Percentiles rank a stretch among this genome's conserved stretches.
These are phyloP conservation scores for Claviceps maximensis DNA, from an alignment of 2,329 filamentous ascomycete species.

Conservation along the genomic window DNA sequence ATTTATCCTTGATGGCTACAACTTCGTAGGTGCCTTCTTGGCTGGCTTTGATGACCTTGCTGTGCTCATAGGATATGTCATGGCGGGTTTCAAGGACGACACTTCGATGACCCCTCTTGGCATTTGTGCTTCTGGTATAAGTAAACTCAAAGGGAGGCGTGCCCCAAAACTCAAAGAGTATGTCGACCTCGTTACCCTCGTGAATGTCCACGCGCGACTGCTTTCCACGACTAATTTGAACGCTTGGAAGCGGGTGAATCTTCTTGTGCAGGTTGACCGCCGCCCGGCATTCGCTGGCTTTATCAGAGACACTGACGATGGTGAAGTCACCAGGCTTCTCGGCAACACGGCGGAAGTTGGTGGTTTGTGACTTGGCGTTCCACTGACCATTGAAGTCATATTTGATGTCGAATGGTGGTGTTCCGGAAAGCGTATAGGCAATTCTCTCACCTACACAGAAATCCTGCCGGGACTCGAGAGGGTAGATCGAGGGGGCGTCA, in stretches of 20 bases:
- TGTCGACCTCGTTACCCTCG: slow-evolving; percentile 87
- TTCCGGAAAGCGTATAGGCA: slow-evolving; percentile 80
- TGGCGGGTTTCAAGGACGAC: slow-evolving; percentile 82
- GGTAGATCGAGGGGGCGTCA: slow-evolving; percentile 81
- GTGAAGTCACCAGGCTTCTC: slow-evolving; percentile 81
- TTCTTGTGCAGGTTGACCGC: slow-evolving; percentile 63
- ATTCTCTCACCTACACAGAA: slow-evolving; percentile 95
- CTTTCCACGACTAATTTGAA: slow-evolving; percentile 74
- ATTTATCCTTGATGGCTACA: slow-evolving; percentile 86
- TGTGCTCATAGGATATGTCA: slow-evolving; percentile 70
- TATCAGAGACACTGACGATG: slow-evolving; percentile 78
- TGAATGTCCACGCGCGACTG: slow-evolving; percentile 83
- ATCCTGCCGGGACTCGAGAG: slow-evolving; percentile 70
- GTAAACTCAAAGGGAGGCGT: slow-evolving; percentile 96
- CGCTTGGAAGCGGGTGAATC: slow-evolving; percentile 86
- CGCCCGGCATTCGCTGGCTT: slow-evolving; percentile 76
- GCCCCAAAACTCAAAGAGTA: slow-evolving; percentile 89
- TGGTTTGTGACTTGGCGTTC: slow-evolving; percentile 66
- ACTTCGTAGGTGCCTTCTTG: slow-evolving; percentile 98
- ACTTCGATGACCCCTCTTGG: slow-evolving; percentile 62
- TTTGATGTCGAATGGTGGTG: slow-evolving; percentile 81
- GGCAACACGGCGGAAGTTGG: slow-evolving; percentile 83
- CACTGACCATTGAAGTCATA: slow-evolving; percentile 78
- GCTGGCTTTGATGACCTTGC: slow-evolving; percentile 68
- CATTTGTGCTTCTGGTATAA: slow-evolving; percentile 83